phyloP scores from a whole-genome alignment of 495 filamentous ascomycete genomes.

The Penicillium argentinense region DNA sequence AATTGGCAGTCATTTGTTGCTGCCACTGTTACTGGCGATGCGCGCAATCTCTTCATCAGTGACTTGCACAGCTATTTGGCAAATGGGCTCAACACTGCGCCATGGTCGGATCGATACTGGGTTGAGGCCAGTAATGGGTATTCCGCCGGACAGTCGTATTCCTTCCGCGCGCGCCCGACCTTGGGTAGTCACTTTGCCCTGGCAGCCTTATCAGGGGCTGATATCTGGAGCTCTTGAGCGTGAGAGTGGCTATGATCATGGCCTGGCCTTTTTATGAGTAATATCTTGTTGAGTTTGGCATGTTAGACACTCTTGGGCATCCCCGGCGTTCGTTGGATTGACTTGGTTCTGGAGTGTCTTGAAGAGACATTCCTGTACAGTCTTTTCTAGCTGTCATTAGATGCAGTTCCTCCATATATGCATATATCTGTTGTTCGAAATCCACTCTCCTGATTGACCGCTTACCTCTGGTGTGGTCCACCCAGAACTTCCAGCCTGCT shows the following conservation, averaged over 20 bases:
- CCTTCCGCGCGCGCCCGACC: conserved; percentile 21
- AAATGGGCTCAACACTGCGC: conserved; percentile 39
- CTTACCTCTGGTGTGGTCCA: too few species aligned
- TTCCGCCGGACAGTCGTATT: conserved; percentile 14
- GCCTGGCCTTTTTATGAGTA: too few species aligned
- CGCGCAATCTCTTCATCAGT: conserved; percentile 28
- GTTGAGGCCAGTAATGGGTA: conserved; percentile 15
- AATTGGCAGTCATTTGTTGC: conserved; percentile 39
- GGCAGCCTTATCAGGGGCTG: conserved; percentile 14
- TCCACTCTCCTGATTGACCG: too few species aligned
- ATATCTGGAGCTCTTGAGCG: background rate
- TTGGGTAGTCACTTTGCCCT: conserved; percentile 24
- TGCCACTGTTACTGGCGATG: conserved; percentile 22
- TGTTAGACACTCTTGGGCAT: too few species aligned
- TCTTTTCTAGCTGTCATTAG: too few species aligned
- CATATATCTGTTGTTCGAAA: too few species aligned
- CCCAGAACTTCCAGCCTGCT: too few species aligned
- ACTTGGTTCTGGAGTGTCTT: too few species aligned
- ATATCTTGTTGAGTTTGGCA: too few species aligned
- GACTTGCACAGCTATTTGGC: conserved; percentile 39
- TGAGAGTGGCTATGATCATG: background rate
- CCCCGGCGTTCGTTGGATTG: too few species aligned
- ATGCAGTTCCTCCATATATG: too few species aligned
- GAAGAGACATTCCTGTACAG: too few species aligned
- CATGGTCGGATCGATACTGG: conserved; percentile 40